These are phyloP conservation scores for Acacia confusa DNA, from an alignment of 306 rosid species.

Conservation along the genomic window DNA sequence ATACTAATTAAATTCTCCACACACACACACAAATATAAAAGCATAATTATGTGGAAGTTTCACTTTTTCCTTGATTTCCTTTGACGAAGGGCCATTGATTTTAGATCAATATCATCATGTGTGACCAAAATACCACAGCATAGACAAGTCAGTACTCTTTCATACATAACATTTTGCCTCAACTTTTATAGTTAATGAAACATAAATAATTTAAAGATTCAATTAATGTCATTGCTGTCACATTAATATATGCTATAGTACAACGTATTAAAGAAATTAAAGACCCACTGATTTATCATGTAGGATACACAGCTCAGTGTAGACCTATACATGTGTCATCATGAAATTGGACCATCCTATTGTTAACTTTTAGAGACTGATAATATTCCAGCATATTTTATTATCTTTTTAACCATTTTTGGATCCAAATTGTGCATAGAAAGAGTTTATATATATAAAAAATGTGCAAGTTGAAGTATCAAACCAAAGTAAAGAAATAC, in stretches of 20 bases:
- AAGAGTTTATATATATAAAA: no score
- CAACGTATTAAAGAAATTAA: background rate
- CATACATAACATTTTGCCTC: conserved; percentile 6
- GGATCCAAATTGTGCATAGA: no score
- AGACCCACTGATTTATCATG: conserved; percentile 22
- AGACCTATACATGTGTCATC: conserved; percentile 31
- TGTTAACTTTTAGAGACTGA: no score
- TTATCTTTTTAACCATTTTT: no score
- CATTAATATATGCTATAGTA: background rate
- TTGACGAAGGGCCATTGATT: no score
- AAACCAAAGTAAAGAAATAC: no score
- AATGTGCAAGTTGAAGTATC: no score
- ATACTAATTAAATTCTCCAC: no score
- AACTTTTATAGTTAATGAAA: background rate
- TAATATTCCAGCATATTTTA: no score
- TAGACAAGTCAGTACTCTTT: conserved; percentile 14
- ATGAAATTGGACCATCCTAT: conserved; percentile 38
- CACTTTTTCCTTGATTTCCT: no score
- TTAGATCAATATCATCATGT: background rate
- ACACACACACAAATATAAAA: no score
- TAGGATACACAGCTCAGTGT: background rate
- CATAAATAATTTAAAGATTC: conserved; percentile 23
- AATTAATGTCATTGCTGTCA: background rate
- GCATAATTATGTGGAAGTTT: no score
- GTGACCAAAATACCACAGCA: background rate